Base-by-base conservation (phyloP, 805 yeast species). In the Wickerhamiella sergipiensis region DNA sequence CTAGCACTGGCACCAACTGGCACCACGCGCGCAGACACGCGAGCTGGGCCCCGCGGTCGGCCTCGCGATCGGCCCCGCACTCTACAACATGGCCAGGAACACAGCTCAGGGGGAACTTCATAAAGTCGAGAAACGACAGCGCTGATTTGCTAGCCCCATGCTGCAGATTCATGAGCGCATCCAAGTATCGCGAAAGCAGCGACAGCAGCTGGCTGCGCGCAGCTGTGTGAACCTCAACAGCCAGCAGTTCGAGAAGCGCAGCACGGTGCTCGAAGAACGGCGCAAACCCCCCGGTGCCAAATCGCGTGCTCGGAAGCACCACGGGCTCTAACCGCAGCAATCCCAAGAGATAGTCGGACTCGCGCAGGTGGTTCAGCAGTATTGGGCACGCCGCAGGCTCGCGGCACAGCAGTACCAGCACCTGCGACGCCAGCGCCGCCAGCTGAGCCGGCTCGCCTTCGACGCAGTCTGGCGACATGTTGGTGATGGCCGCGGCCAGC, bases 1-100 rank as follows among this genome's bases (percentile, higher is more conserved):
- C 79, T 45, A 86, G 66, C 3, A 87, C 78, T 54, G 87, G 86
- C 22, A 86, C 80, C 47, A 89, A 65, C 57, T 81, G 82, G 21
- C 81, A 80, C 97, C 97, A 90, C 0, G 94, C 77, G 60, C 81
- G 86, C 26, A 90, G 67, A 52, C 82, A 78, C 13, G 74, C 67
- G 46, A 83, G 67, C 54, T 83, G 92, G 8, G 71, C 68, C 23
- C 17, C 47, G 19, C 40, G 40, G 15, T 13, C 40, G 19, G 40
- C 40, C 8, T 6, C 5, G n/a, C 38, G n/a, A 6, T 46, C 43
- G 7, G 46, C 26, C 5, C 26, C 8, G 26, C 26, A 5, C 5
- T 24, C 26, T 24, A 18, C 43, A n/a, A n/a, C n/a, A n/a, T n/a
- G n/a, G n/a, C n/a, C n/a, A n/a, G n/a, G n/a, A n/a, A n/a, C n/a